A percentile compares a stretch with the other conserved stretches of the same genome.
Conservation (phyloP, 305 asterid species). For the Striga hermonthica region DNA sequence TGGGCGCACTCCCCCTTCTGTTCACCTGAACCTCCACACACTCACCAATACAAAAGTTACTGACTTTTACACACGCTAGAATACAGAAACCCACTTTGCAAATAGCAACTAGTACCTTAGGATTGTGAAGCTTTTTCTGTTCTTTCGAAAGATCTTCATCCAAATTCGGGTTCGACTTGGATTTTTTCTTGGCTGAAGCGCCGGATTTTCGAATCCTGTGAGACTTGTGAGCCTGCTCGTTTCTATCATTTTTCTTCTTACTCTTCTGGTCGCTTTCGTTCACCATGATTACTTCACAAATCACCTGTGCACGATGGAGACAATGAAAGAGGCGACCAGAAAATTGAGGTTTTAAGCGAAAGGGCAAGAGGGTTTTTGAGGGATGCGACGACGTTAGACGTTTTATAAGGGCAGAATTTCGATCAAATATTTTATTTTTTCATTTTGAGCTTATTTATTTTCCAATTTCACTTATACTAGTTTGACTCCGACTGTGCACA, state of each 20-base stretch:
- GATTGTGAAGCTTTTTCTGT: constrained; percentile 65
- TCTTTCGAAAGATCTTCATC: constrained; percentile 48
- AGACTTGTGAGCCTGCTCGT: constrained; percentile 64
- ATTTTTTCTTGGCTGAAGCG: constrained; percentile 74
- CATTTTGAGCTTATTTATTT: no score
- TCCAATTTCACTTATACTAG: no score
- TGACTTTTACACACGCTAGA: constrained; percentile 7
- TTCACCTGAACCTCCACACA: background rate
- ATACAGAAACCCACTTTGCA: background rate
- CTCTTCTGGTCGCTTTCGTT: constrained; percentile 21
- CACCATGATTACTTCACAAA: constrained; percentile 29
- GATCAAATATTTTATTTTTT: no score
- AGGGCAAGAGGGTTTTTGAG: background rate
- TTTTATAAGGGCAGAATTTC: no score
- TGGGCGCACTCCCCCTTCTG: background rate
- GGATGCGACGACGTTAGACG: background rate
- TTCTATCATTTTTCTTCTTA: constrained; percentile 30
- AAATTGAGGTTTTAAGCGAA: background rate
- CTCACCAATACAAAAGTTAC: constrained; percentile 3
- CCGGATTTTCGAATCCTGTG: constrained; percentile 73
- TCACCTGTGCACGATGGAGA: background rate
- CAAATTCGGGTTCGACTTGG: constrained; percentile 46
- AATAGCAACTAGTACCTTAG: constrained; percentile 43
- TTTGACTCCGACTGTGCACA: no score
- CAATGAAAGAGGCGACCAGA: background rate